Evolutionary conservation across 1,139 yeast species (phyloP).

Genomic region (Yamadazyma atmosphaerica): DNA sequence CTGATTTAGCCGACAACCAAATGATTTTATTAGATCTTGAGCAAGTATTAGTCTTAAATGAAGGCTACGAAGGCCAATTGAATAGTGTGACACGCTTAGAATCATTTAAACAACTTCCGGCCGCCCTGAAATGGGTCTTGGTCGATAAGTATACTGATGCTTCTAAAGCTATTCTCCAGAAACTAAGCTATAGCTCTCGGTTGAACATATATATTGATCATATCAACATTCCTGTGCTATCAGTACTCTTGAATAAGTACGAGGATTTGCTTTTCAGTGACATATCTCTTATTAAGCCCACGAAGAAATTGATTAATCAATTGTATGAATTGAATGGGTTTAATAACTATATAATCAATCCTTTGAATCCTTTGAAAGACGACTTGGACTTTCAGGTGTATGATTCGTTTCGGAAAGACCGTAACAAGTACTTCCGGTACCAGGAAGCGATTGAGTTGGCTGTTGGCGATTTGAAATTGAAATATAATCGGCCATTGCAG

Average conservation of each 20-base stretch:
- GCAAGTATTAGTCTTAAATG: too few species aligned
- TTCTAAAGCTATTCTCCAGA: too few species aligned
- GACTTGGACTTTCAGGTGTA: conserved; percentile 62
- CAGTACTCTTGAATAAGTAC: not conserved
- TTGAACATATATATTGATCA: too few species aligned
- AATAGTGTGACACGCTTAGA: too few species aligned
- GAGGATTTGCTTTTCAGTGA: not conserved
- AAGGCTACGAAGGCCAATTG: too few species aligned
- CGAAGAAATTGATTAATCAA: not conserved
- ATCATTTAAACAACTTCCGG: too few species aligned
- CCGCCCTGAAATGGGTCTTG: too few species aligned
- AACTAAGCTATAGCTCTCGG: too few species aligned
- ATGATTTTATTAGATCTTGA: too few species aligned
- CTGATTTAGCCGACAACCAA: too few species aligned
- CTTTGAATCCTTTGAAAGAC: conserved; percentile 68
- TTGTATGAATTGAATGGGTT: conserved; percentile 4
- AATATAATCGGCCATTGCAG: conserved; percentile 6
- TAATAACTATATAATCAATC: conserved; percentile 30
- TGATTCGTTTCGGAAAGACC: conserved; percentile 68
- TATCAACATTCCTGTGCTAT: not conserved
- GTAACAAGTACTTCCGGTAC: conserved; percentile 65
- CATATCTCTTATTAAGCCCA: not conserved
- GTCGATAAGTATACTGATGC: too few species aligned
- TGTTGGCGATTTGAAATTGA: conserved; percentile 26
- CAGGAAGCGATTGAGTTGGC: conserved; percentile 66